Conservation (phyloP, 1,284 basidiomycete genomes). For the Cryptococcus neoformans region DNA sequence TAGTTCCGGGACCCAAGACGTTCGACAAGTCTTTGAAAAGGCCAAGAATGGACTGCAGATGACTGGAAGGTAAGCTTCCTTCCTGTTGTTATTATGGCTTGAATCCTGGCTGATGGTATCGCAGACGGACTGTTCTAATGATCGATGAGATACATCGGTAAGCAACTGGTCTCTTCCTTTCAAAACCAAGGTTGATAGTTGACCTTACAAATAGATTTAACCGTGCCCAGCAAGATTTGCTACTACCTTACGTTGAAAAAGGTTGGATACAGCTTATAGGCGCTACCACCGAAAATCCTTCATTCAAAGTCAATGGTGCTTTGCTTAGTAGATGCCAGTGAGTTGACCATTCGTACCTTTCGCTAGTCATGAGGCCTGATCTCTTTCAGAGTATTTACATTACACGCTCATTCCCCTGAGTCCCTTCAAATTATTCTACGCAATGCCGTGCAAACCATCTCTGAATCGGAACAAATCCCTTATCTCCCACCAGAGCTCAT, state of each 20-base stretch:
- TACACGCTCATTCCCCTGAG: conserved; percentile 35
- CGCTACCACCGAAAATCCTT: conserved; percentile 90
- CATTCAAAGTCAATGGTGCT: conserved; percentile 75
- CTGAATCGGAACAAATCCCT: conserved; percentile 42
- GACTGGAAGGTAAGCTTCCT: conserved; percentile 58
- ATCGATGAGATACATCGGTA: conserved; percentile 81
- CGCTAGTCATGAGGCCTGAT: too few species aligned
- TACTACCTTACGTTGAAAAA: conserved; percentile 74
- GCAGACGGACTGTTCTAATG: conserved; percentile 41
- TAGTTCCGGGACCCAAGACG: conserved; percentile 67
- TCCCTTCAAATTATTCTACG: conserved; percentile 41
- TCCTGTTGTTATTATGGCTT: neutral
- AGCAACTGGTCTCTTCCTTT: neutral
- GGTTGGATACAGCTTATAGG: conserved; percentile 78
- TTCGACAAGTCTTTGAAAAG: conserved; percentile 76
- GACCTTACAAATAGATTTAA: conserved; percentile 54
- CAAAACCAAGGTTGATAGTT: neutral
- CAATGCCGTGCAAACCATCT: conserved; percentile 32
- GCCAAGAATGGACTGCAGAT: conserved; percentile 67
- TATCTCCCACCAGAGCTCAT: conserved; percentile 53
- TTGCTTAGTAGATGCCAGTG: conserved; percentile 76
- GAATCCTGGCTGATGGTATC: neutral
- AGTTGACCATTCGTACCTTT: conserved; percentile 25
- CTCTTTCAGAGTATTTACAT: conserved; percentile 38
- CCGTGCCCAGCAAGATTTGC: conserved; percentile 78